Evolutionary conservation across 2,329 filamentous ascomycete species (phyloP), one percentile per base, ranked within the genome.

Genomic region (Paecilomyces fulvus): DNA sequence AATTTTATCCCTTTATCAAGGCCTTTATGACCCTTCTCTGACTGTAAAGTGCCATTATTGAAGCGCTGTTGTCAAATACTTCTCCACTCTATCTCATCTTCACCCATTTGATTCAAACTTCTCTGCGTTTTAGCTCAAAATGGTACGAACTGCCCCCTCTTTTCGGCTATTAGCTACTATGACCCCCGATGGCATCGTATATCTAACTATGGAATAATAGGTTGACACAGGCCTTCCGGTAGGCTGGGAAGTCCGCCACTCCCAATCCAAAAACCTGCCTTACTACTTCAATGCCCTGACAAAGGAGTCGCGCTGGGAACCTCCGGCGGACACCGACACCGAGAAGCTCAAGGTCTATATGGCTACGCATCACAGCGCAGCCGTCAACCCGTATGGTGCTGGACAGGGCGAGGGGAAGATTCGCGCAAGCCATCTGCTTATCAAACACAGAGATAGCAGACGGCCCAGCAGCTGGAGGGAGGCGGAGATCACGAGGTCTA

Each of bases 251-350:
- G 90, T 99, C 70, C 90, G 94, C 73, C 90, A 95, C 78, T 96
- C 90, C 74, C 95, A 96, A 80, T 95, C 90, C 75, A 97, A 96
- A 80, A 95, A 95, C 77, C 87, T 97, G 33, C 94, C 94, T 37
- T 99, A 99, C 81, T 99, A 97, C 80, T 97, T 96, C 87, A 95
- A 96, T 76, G 79, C 87, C 50, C 78, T 77, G 64, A 89, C 90
- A 61, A 92, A 92, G 73, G 85, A 90, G 71, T 97, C 94, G 61
- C 85, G 90, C 76, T 99, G 94, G 94, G 94, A 97, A 71, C 92
- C 94, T 2, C 94, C 94, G 8, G 73, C 83, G 49, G 89, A 87
- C 61, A 94, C 92, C 65, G 90, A 99, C 76, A 89, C 89, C 57
- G 91, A 96, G 65, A 90, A 88, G 76, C 84, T 99, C 62, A 97